Base-by-base conservation (phyloP, 768 basidiomycete genomes). In the Russula sp. region DNA sequence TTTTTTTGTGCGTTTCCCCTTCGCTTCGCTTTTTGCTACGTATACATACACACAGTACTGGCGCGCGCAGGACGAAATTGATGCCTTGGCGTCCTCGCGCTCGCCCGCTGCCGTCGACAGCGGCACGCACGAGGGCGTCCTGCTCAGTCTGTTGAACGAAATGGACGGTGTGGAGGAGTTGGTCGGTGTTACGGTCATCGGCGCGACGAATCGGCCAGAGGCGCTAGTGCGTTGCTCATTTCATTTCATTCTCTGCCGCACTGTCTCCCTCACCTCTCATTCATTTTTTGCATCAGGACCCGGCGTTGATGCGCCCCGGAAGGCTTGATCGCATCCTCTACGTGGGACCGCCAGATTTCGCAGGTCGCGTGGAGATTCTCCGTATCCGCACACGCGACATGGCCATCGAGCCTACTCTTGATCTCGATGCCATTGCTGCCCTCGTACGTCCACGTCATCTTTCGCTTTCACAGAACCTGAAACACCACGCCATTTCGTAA, bases 131-230 rank as follows among this genome's bases (percentile, higher is more conserved):
- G 88, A 92, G 67, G 94, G 97, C 8, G 93, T 98, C 13, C 79
- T 99, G 8, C 95, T 95, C 1, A 96, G 86, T 63, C 78, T 99
- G 13, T 72, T 99, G 59, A 98, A 96, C 70, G 97, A 99, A 71
- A 98, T 98, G 93, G 97, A 98, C 70, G 97, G 97, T 20, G 90
- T 98, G 0, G 92, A 98, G 73, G 93, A 96, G 73, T 78, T 98
- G 20, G 78, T 88, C 18, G 94, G 95, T 0, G 97, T 99, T n/a
- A 95, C 92, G 0, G 83, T 98, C 38, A 83, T 99, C 10, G 97
- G 93, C 1, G 97, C 97, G 0, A 99, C 97, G 13, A 98, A 99
- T 71, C 76, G 95, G 59, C 97, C 97, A 8, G 94, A 97, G 63
- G 84, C 85, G n/a, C 56, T 67, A 4, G 66, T 67, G 42, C 45